Evolutionary conservation across 2,329 filamentous ascomycete genomes (phyloP), one percentile per base, ranked within the genome.

Genomic region (Fusarium humuli): DNA sequence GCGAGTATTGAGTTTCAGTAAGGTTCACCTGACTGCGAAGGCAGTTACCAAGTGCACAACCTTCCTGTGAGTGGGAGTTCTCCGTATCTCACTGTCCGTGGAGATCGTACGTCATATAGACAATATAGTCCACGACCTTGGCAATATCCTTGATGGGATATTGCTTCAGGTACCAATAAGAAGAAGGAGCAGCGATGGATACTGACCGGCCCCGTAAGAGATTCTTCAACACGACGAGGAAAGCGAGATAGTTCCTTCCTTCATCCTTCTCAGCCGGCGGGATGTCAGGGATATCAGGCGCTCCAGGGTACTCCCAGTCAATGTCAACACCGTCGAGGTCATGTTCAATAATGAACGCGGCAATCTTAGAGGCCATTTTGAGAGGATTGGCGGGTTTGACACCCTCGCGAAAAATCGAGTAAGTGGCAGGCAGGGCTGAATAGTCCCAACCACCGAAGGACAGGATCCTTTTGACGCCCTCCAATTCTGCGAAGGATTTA

Each of bases 251-350:
- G 44, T 66, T 61, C 16, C n/a, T 27, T 7, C 62, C 65, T 14
- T 65, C 61, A 9, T 44, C 55, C 27, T 58, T 50, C 5, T 57
- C 52, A n/a, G 57, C 65, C 11, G 62, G 32, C 10, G 62, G 62
- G 6, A 69, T 69, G 14, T 16, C 50, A 7, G 67, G 65, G 11
- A 72, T 58, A 25, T 72, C 70, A 27, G 70, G 61, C 1, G 68
- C 73, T 4, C 70, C 73, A 20, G 77, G 77, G 40, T 83, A 83
- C 54, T 82, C 81, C 82, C 81, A 85, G 69, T 83, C 80, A 20
- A 82, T 65, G 47, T 82, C 80, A 6, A 82, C 66, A 1, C 82
- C 81, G 48, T 82, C 81, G 0, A 83, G 64, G 4, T 63, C 53
- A 11, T 82, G 23, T 25, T 25, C 10, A 23, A 77, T 61, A 57